phyloP scores from a whole-genome alignment of 495 filamentous ascomycete genomes.

The Thermothielavioides terrestris region DNA sequence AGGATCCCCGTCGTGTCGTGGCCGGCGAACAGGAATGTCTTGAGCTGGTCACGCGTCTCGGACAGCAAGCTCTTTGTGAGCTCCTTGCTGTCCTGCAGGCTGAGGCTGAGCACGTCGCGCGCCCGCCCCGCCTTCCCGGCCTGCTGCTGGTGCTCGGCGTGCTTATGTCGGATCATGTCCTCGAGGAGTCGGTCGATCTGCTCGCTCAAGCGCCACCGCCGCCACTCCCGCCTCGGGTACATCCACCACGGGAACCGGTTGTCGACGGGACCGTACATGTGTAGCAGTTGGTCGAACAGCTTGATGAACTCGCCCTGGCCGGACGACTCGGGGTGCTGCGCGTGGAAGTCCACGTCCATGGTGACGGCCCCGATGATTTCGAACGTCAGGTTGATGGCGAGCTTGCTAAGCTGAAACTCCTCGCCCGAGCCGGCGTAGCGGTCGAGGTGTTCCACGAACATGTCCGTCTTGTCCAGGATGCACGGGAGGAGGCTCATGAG shows the following conservation, averaged over 20 bases:
- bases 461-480: constrained; percentile 31
- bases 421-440: constrained; percentile 17
- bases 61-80: constrained; percentile 18
- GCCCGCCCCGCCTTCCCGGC: constrained; percentile 8
- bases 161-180: constrained; percentile 20
- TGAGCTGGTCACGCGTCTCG: constrained; percentile 27
- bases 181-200: constrained; percentile 15
- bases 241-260: constrained; percentile 17
- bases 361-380: constrained; percentile 35
- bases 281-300: constrained; percentile 20
- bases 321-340: constrained; percentile 19
- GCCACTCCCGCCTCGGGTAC: constrained; percentile 8
- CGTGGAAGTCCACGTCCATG: constrained; percentile 28
- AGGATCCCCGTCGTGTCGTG: constrained; percentile 42
- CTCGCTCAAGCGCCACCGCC: constrained; percentile 9
- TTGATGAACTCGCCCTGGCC: constrained; percentile 21
- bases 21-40: constrained; percentile 42
- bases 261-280: constrained; percentile 12
- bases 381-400: constrained; percentile 29
- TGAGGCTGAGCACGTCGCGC: constrained; percentile 28
- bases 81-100: constrained; percentile 19
- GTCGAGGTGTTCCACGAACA: constrained; percentile 26
- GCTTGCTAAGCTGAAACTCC: constrained; percentile 19
- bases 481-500: constrained; percentile 32
- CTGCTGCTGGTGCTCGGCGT: constrained; percentile 8